Base-by-base conservation (phyloP, 441 rosid species). In the Bruguiera hainesii region DNA sequence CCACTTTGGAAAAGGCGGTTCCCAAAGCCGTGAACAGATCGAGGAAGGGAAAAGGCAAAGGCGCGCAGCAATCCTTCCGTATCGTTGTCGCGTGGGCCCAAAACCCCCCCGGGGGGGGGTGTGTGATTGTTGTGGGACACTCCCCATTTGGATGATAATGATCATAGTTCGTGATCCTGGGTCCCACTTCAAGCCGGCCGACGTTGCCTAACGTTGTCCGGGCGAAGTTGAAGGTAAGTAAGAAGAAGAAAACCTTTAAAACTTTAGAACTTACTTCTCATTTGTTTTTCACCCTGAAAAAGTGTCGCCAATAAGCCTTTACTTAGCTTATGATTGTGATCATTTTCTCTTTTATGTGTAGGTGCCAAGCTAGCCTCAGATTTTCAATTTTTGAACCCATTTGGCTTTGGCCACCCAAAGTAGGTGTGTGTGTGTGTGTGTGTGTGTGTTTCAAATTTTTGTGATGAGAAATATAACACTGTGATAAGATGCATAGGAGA, bases 1-100 rank as follows among this genome's bases (percentile, higher is more conserved):
- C 64, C 6, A 26, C 66, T 62, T 64, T 59, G 42, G 71, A 37
- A 72, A 25, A 72, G 80, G 55, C 76, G 82, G 78, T 76, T 71
- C 63, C 57, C 37, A 28, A 62, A 39, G 73, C 26, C 15, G 49
- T 1, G 10, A 9, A 63, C 26, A 19, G 2, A 51, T 51, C 76
- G 23, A 10, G 7, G 19, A n/a, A 2, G 29, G 29, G 15, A 29
- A 49, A 50, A 23, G 71, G 29, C 23, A 65, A 64, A 48, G 19
- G 11, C 49, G 9, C 1, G 51, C 30, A 23, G 6, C 16, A 23
- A 23, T 55, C 18, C 4, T 55, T 23, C 58, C 5, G 4, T 1
- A 23, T 23, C 30, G 28, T 55, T 13, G 3, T 55, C 18, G 16
- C 10, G 48, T 39, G 48, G 48, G 48, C 48, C 48, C 48, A 0